Conservation (phyloP, 495 filamentous ascomycete genomes). For the Trichodelitschia bisporula region DNA sequence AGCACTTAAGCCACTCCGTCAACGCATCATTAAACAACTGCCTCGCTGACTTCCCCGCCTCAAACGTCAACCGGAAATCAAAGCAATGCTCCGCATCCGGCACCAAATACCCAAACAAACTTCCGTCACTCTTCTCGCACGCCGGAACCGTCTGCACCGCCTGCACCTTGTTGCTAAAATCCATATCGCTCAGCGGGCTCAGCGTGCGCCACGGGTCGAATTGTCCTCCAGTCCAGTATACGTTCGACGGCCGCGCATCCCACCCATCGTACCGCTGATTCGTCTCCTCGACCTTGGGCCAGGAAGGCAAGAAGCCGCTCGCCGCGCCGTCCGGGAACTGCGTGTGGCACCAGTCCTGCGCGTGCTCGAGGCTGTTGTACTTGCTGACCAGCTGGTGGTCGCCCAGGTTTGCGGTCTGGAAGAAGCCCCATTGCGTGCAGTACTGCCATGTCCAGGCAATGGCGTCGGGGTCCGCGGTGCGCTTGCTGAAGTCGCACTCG, state of each 20-base stretch:
- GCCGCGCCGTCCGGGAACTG: constrained; percentile 25
- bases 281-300: constrained; percentile 15
- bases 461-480: constrained; percentile 12
- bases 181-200: constrained; percentile 21
- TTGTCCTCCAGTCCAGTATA: constrained; percentile 28
- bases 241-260: constrained; percentile 30
- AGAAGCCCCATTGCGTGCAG: constrained; percentile 28
- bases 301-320: constrained; percentile 20
- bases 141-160: constrained; percentile 19
- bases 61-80: constrained; percentile 21
- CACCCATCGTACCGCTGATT: constrained; percentile 28
- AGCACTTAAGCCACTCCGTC: constrained; percentile 24
- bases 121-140: constrained; percentile 20
- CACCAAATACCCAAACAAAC: constrained; percentile 28
- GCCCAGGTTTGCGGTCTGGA: constrained; percentile 26
- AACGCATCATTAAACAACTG: constrained; percentile 19
- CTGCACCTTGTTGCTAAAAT: constrained; percentile 16
- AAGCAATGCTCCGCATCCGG: constrained; percentile 26
- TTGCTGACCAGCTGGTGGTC: constrained; percentile 23
- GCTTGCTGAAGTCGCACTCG: constrained; percentile 18
- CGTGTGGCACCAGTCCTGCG: constrained; percentile 25
- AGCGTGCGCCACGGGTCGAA: constrained; percentile 35
- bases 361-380: constrained; percentile 26
- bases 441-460: constrained; percentile 36
- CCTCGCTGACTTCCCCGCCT: constrained; percentile 14